phyloP scores from a whole-genome alignment of 164 flowering plant genomes.

The Echeveria elegans region DNA sequence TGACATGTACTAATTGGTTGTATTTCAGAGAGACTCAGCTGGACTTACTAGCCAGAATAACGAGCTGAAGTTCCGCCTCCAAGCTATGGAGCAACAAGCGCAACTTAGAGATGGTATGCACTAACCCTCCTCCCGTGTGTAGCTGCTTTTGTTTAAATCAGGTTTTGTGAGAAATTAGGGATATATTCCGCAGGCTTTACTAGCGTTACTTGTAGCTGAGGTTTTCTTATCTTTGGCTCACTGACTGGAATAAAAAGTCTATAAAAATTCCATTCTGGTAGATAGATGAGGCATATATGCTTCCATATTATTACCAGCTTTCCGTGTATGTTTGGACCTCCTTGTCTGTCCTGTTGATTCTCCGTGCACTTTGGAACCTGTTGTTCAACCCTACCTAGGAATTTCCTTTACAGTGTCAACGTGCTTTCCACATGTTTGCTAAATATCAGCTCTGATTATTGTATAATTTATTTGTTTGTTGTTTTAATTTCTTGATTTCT shows the following conservation, averaged over 20 bases:
- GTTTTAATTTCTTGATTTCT: background rate
- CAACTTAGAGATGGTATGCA: constrained; percentile 8
- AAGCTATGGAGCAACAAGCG: constrained; percentile 10
- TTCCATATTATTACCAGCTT: background rate
- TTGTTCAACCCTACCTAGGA: background rate
- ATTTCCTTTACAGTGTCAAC: background rate
- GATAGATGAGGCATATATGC: constrained; percentile 3
- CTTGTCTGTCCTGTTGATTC: background rate
- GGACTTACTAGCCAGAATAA: constrained; percentile 8
- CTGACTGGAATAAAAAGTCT: background rate
- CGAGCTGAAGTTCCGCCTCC: constrained; percentile 9
- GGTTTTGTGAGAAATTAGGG: background rate
- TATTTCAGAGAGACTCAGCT: constrained; percentile 7
- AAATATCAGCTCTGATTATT: background rate
- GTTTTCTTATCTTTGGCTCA: background rate
- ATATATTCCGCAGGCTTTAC: background rate
- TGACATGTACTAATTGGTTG: background rate
- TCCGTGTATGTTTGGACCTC: background rate
- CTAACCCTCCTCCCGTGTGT: background rate
- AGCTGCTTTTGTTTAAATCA: background rate
- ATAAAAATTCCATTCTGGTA: background rate
- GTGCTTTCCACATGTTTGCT: background rate
- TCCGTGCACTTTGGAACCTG: background rate
- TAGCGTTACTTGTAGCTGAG: background rate
- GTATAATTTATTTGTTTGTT: background rate